Conservation (phyloP, 2,329 filamentous ascomycete species). For the Aspergillus sp. region DNA sequence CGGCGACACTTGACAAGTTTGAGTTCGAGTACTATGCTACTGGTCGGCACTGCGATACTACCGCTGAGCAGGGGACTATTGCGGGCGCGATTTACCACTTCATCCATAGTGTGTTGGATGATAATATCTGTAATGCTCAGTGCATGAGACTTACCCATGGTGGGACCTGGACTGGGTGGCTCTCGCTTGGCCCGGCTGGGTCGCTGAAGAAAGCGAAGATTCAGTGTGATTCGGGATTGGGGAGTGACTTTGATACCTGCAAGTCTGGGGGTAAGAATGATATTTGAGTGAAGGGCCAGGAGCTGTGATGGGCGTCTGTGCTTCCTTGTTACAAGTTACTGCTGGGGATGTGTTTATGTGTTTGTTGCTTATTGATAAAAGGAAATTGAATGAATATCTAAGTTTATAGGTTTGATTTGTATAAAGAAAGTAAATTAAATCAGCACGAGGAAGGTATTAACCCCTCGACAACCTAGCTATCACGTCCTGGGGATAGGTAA, state of each 20-base stretch:
- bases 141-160: not conserved
- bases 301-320: too few relatives aligned
- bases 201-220: not conserved
- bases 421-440: too few relatives aligned
- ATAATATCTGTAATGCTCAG: not conserved
- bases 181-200: not conserved
- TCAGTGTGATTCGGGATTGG: not conserved
- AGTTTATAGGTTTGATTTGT: too few relatives aligned
- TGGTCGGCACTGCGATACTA: not conserved
- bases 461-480: too few relatives aligned
- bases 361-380: too few relatives aligned
- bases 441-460: too few relatives aligned
- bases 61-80: not conserved
- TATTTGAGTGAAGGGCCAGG: not conserved
- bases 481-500: too few relatives aligned
- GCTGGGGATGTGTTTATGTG: too few relatives aligned
- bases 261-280: not conserved
- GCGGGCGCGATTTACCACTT: not conserved
- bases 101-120: not conserved
- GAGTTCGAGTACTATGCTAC: not conserved
- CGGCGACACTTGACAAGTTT: too few relatives aligned
- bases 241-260: not conserved
- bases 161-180: not conserved
- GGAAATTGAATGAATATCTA: too few relatives aligned
- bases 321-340: too few relatives aligned